A percentile compares a stretch with the other conserved stretches of the same genome.
Conservation (phyloP, 2,329 filamentous ascomycete genomes). For the Onygena corvina region DNA sequence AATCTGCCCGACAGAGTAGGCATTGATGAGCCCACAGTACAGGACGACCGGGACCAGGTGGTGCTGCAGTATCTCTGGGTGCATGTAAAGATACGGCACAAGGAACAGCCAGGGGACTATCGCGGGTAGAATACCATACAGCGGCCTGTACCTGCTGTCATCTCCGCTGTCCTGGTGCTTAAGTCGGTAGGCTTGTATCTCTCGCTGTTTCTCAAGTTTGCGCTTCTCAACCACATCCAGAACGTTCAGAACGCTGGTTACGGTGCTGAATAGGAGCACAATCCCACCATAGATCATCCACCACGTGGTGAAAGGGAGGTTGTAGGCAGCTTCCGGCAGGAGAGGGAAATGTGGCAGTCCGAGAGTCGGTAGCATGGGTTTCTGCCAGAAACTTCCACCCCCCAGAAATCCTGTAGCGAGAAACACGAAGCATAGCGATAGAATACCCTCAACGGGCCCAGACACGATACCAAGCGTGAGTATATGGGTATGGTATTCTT, state of each 20-base stretch:
- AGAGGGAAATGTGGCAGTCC: slow-evolving; percentile 52
- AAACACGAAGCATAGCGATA: slow-evolving; percentile 73
- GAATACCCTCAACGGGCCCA: slow-evolving; percentile 85
- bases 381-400: slow-evolving; percentile 86
- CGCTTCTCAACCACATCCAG: slow-evolving; percentile 65
- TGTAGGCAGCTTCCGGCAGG: slow-evolving; percentile 60
- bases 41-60: slow-evolving; percentile 83
- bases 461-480: slow-evolving; percentile 85
- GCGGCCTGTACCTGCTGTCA: slow-evolving; percentile 37
- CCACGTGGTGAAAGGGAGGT: slow-evolving; percentile 80
- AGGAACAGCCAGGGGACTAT: slow-evolving; percentile 66
- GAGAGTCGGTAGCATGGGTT: slow-evolving; percentile 59
- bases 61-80: slow-evolving; percentile 67
- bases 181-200: background rate
- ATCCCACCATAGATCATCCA: slow-evolving; percentile 77
- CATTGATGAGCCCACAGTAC: slow-evolving; percentile 81
- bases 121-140: slow-evolving; percentile 75
- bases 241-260: slow-evolving; percentile 63
- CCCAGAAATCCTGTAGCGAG: slow-evolving; percentile 72
- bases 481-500: slow-evolving; percentile 96
- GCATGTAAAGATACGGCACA: slow-evolving; percentile 65
- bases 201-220: slow-evolving; percentile 33
- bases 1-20: slow-evolving; percentile 89
- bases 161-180: background rate
- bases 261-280: slow-evolving; percentile 73